phyloP scores from a whole-genome alignment of 1,284 basidiomycete genomes.

The Trichosporon ovoides region DNA sequence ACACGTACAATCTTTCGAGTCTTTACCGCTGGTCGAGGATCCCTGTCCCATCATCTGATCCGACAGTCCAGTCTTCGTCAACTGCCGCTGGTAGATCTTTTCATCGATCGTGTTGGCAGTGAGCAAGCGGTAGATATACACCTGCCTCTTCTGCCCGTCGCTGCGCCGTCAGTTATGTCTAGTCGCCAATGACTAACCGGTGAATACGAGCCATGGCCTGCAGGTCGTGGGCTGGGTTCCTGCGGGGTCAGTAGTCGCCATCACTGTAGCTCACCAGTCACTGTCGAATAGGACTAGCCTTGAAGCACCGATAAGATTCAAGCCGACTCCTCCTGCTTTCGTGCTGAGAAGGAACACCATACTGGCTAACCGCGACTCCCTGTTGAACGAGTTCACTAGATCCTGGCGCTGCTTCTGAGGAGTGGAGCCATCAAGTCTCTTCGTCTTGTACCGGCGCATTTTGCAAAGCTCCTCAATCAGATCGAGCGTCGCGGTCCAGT shows the following conservation, averaged over 20 bases:
- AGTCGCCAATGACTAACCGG: constrained; percentile 56
- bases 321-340: constrained; percentile 90
- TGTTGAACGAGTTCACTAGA: constrained; percentile 45
- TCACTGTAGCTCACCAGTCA: constrained; percentile 63
- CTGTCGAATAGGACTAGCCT: constrained; percentile 75
- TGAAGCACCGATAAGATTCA: constrained; percentile 88
- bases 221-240: constrained; percentile 59
- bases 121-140: constrained; percentile 89
- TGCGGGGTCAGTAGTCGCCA: constrained; percentile 13
- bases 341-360: constrained; percentile 88
- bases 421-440: constrained; percentile 84
- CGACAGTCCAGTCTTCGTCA: constrained; percentile 85
- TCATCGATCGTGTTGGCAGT: constrained; percentile 55
- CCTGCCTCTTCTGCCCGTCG: constrained; percentile 88
- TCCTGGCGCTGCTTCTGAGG: constrained; percentile 70
- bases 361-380: constrained; percentile 28
- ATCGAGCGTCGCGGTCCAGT: constrained; percentile 85
- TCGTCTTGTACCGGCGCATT: constrained; percentile 67
- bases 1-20: constrained; percentile 63
- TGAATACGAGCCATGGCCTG: constrained; percentile 98
- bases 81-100: constrained; percentile 65
- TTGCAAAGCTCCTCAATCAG: constrained; percentile 82
- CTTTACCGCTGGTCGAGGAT: constrained; percentile 21
- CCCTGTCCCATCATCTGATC: constrained; percentile 53
- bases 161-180: constrained; percentile 48